phyloP scores from a whole-genome alignment of 371 early-diverging fungal species.

The Lichtheimia corymbifera region DNA sequence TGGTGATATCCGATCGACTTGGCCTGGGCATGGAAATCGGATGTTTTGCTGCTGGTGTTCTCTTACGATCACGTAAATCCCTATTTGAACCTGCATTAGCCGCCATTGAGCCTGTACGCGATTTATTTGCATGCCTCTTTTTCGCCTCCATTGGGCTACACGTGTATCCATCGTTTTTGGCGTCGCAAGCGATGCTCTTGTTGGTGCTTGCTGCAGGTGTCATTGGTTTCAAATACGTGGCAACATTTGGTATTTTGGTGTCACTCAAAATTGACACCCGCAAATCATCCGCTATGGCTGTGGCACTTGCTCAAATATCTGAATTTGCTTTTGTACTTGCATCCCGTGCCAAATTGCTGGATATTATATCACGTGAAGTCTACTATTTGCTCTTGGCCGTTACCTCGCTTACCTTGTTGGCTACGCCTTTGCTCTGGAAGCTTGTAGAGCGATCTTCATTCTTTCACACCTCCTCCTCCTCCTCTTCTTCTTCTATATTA shows the following conservation, averaged over 20 bases:
- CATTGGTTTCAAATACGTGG: constrained; percentile 56
- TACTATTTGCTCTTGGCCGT: constrained; percentile 60
- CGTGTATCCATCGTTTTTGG: constrained; percentile 61
- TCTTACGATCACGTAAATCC: constrained; percentile 45
- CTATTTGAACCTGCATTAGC: constrained; percentile 40
- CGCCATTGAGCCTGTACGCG: constrained; percentile 58
- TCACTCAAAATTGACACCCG: constrained; percentile 40
- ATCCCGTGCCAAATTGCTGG: constrained; percentile 56
- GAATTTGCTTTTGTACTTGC: constrained; percentile 68
- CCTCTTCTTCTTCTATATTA: constrained; percentile 1
- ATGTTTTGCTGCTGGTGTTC: constrained; percentile 66
- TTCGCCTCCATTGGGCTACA: constrained; percentile 71
- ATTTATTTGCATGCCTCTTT: constrained; percentile 62
- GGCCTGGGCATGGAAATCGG: constrained; percentile 62
- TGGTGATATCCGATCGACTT: constrained; percentile 42
- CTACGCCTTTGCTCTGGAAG: constrained; percentile 58
- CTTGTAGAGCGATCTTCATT: constrained; percentile 21
- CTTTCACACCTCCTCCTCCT: constrained; percentile 11
- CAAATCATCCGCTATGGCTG: constrained; percentile 47
- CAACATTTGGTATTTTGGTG: constrained; percentile 34
- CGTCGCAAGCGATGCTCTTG: constrained; percentile 52
- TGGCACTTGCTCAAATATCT: constrained; percentile 62
- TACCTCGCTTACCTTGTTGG: constrained; percentile 55
- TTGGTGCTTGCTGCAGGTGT: constrained; percentile 47
- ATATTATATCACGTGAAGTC: constrained; percentile 57